phyloP scores from a whole-genome alignment of 148 eudicot genomes.

The Diospyros lotus region DNA sequence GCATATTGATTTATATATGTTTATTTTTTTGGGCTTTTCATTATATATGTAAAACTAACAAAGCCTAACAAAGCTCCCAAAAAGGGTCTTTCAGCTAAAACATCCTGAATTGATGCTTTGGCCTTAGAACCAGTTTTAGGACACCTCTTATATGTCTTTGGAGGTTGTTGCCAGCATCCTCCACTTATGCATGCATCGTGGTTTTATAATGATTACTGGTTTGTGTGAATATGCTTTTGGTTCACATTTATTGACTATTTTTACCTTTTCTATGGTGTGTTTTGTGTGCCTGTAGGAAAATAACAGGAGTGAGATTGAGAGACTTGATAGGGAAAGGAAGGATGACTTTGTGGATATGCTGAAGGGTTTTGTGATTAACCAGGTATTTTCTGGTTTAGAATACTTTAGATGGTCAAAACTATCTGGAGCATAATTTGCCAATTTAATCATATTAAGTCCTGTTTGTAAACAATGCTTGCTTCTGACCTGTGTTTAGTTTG shows the following conservation, averaged over 20 bases:
- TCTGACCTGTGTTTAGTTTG: not conserved
- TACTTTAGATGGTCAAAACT: conserved; percentile 2
- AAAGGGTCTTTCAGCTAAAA: too few species aligned
- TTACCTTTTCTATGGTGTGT: not conserved
- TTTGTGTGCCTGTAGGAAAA: conserved; percentile 67
- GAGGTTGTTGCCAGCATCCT: too few species aligned
- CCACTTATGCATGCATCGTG: too few species aligned
- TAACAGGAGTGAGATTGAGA: conserved; percentile 63
- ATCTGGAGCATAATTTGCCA: not conserved
- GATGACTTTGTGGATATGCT: conserved; percentile 72
- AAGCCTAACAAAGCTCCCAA: too few species aligned
- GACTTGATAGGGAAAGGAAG: conserved; percentile 73
- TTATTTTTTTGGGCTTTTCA: too few species aligned
- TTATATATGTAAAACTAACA: too few species aligned
- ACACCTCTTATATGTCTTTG: too few species aligned
- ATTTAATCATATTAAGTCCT: not conserved
- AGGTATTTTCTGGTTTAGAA: conserved; percentile 46
- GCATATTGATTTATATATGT: too few species aligned
- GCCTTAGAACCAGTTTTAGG: too few species aligned
- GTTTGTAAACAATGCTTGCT: not conserved
- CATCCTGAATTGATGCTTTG: too few species aligned
- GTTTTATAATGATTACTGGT: too few species aligned
- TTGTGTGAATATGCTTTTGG: not conserved
- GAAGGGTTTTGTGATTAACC: conserved; percentile 85
- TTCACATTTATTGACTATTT: conserved; percentile 7